Conservation (phyloP, 805 yeast genomes). For the Alloascoidea hylecoeti region DNA sequence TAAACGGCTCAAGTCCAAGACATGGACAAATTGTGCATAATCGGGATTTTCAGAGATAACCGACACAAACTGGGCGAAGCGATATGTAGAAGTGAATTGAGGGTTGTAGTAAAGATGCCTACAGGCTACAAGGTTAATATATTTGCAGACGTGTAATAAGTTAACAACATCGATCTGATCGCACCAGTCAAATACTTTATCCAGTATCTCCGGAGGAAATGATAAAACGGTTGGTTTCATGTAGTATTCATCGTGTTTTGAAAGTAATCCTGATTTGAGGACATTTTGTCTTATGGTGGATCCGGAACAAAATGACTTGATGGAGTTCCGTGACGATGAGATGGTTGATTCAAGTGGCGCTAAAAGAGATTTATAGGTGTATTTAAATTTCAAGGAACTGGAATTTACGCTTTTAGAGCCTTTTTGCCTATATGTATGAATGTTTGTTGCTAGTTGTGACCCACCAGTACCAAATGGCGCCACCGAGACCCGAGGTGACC, state of each 20-base stretch:
- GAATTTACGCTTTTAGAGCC: too few species aligned
- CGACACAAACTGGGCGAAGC: constrained; percentile 71
- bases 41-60: constrained; percentile 40
- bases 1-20: constrained; percentile 42
- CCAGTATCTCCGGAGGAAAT: constrained; percentile 15
- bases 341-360: constrained; percentile 2
- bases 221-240: constrained; percentile 7
- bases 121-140: constrained; percentile 36
- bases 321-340: constrained; percentile 1
- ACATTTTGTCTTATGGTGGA: constrained; percentile 2
- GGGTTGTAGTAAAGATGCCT: constrained; percentile 41
- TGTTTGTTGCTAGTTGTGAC: too few species aligned
- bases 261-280: background rate
- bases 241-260: background rate
- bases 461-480: too few species aligned
- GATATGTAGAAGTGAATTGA: constrained; percentile 50
- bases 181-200: constrained; percentile 9
- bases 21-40: constrained; percentile 41
- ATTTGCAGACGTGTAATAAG: constrained; percentile 35
- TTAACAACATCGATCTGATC: constrained; percentile 27
- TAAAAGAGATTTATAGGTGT: background rate
- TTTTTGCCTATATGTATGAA: too few species aligned
- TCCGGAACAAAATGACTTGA: constrained; percentile 2
- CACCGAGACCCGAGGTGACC: too few species aligned
- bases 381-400: constrained; percentile 1